phyloP scores from a whole-genome alignment of 192 early-diverging fungal species.

The Ramicandelaber brevisporus region DNA sequence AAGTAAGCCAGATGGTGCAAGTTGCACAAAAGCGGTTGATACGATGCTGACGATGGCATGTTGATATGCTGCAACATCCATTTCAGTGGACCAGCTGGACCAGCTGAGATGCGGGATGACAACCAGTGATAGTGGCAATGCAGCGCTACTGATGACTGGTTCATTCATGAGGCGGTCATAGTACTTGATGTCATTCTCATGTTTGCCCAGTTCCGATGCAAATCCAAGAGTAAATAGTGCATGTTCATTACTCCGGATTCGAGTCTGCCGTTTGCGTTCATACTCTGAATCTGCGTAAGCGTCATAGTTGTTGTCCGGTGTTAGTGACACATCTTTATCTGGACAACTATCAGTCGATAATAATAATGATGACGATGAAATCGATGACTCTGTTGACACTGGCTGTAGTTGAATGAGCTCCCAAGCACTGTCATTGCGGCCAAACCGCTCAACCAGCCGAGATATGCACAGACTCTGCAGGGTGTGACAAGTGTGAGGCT shows the following conservation, averaged over 20 bases:
- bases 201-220: constrained; percentile 56
- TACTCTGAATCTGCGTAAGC: constrained; percentile 7
- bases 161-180: constrained; percentile 29
- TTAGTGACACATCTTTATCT: constrained; percentile 1
- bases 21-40: no score
- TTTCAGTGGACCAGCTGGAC: no score
- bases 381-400: constrained; percentile 3
- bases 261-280: constrained; percentile 14
- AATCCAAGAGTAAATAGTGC: constrained; percentile 27
- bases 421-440: constrained; percentile 53
- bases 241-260: constrained; percentile 17
- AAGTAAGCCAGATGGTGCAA: constrained; percentile 35
- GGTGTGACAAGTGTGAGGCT: constrained; percentile 12
- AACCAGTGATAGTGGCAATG: constrained; percentile 20
- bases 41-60: no score
- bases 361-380: no score
- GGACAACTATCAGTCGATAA: no score
- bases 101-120: constrained; percentile 35
- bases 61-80: no score
- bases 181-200: constrained; percentile 42
- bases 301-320: constrained; percentile 3
- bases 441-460: constrained; percentile 73
- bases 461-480: constrained; percentile 51
- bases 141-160: constrained; percentile 3
- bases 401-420: constrained; percentile 39